Evolutionary conservation across 2,329 filamentous ascomycete species (phyloP).

Genomic region (Thermochaetoides dissita): DNA sequence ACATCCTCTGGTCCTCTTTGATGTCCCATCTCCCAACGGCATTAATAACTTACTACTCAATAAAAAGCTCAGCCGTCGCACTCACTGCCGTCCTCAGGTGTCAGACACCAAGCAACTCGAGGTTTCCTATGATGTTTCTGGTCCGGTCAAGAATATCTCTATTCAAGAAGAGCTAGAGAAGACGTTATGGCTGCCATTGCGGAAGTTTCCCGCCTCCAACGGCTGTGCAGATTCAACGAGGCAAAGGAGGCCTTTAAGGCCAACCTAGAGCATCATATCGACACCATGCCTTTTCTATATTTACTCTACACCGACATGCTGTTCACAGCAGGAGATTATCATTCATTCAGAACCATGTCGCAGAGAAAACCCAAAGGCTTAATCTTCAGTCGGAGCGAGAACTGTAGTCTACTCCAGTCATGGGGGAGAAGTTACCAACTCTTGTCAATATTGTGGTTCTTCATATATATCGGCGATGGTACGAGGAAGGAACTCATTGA

Average conservation of each 20-base stretch:
- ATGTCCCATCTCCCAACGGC: too few species aligned
- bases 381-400: constrained; percentile 5
- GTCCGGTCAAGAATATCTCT: constrained; percentile 5
- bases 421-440: background rate
- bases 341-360: background rate
- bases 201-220: constrained; percentile 7
- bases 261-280: constrained; percentile 4
- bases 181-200: constrained; percentile 7
- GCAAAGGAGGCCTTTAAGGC: constrained; percentile 7
- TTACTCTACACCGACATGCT: constrained; percentile 12
- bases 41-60: too few species aligned
- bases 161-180: constrained; percentile 6
- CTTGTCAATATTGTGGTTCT: background rate
- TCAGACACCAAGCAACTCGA: constrained; percentile 2
- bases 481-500: background rate
- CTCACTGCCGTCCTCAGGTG: too few species aligned
- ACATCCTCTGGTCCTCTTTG: too few species aligned
- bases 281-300: constrained; percentile 4
- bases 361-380: background rate
- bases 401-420: constrained; percentile 8
- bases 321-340: constrained; percentile 6
- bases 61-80: too few species aligned
- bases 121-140: constrained; percentile 6
- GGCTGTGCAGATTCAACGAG: constrained; percentile 8
- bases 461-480: background rate